Percentiles rank a stretch among this genome's conserved stretches.
Conservation (phyloP, 2,329 filamentous ascomycete genomes). For the Purpureocillium lavendulum region DNA sequence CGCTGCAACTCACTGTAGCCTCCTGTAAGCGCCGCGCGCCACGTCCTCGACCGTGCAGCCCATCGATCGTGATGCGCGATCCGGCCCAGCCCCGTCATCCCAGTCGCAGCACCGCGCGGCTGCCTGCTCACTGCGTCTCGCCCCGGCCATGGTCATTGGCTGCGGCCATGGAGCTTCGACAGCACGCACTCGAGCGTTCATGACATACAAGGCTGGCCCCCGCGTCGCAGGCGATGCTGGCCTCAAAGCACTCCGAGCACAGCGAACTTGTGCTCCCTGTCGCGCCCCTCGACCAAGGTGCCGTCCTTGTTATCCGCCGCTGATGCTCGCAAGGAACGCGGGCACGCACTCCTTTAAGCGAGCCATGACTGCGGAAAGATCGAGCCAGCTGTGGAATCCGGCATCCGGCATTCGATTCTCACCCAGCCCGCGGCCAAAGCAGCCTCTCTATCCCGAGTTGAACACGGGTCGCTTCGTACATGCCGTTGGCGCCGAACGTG, state of each 20-base stretch:
- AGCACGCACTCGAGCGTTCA: constrained; percentile 5
- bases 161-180: constrained; percentile 6
- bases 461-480: constrained; percentile 18
- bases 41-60: neutral
- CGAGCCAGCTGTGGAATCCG: constrained; percentile 19
- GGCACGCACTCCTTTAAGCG: no score
- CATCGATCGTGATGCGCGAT: no score
- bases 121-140: constrained; percentile 3
- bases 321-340: no score
- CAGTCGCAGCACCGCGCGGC: constrained; percentile 1
- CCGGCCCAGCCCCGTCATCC: neutral
- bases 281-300: no score
- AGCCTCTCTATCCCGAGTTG: constrained; percentile 15
- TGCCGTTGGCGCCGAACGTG: neutral
- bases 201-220: constrained; percentile 10
- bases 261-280: no score
- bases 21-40: neutral
- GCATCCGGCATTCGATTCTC: constrained; percentile 21
- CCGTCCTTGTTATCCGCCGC: no score
- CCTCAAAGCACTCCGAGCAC: no score
- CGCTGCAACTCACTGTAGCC: neutral
- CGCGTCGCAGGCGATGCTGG: constrained; percentile 19
- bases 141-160: constrained; percentile 11
- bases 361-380: constrained; percentile 6
- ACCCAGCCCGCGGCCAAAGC: constrained; percentile 8